Conservation (phyloP, 805 yeast species). For the Cyberlindnera amylophila region DNA sequence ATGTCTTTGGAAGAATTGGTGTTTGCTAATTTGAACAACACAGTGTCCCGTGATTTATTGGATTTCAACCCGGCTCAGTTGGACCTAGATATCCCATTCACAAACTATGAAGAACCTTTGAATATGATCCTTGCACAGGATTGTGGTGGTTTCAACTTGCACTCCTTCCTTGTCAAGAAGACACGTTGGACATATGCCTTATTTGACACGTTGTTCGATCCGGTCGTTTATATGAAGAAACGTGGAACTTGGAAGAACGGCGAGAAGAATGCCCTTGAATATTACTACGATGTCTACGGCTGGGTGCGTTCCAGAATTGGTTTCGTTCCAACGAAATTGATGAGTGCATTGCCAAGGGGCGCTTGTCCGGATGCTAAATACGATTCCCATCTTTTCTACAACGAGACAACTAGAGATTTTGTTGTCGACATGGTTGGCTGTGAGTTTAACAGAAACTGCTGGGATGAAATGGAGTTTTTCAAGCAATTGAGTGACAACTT, state of each 20-base stretch:
- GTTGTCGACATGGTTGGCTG: slow-evolving; percentile 39
- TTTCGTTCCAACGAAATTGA: slow-evolving; percentile 36
- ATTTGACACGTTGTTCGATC: slow-evolving; percentile 39
- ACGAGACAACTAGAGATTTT: slow-evolving; percentile 35
- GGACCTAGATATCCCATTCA: slow-evolving; percentile 30
- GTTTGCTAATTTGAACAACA: slow-evolving; percentile 29
- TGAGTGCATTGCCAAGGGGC: slow-evolving; percentile 36
- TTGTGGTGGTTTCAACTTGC: slow-evolving; percentile 40
- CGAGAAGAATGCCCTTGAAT: slow-evolving; percentile 38
- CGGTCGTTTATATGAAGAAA: slow-evolving; percentile 36
- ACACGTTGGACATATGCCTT: slow-evolving; percentile 36
- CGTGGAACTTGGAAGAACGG: slow-evolving; percentile 38
- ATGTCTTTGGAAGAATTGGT: slow-evolving; percentile 32
- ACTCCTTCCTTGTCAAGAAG: slow-evolving; percentile 37
- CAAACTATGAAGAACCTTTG: slow-evolving; percentile 30
- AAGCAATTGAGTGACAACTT: slow-evolving; percentile 30
- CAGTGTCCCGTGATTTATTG: slow-evolving; percentile 30
- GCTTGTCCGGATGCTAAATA: slow-evolving; percentile 31
- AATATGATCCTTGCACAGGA: slow-evolving; percentile 38
- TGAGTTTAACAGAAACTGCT: slow-evolving; percentile 35
- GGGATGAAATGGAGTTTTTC: slow-evolving; percentile 38
- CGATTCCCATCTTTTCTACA: slow-evolving; percentile 34
- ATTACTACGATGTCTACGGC: slow-evolving; percentile 33
- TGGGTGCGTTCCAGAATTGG: slow-evolving; percentile 40
- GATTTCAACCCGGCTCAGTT: slow-evolving; percentile 36